Percentiles rank a stretch among this genome's conserved stretches.
Conservation (phyloP, 23 red algal species). For the Gracilaria domingensis region DNA sequence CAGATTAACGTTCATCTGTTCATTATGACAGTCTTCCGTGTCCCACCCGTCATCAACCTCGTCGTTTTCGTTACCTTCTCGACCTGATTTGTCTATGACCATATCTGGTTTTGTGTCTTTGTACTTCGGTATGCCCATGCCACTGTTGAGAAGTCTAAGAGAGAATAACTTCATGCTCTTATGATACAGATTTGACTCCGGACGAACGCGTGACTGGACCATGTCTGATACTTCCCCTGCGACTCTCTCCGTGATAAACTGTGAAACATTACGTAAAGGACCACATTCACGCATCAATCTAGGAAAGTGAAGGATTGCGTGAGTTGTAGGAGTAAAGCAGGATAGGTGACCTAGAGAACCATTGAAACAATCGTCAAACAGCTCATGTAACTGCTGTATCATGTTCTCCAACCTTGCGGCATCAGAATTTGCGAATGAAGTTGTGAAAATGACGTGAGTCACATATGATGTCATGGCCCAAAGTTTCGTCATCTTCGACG, state of each 20-base stretch:
- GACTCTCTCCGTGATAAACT: not conserved
- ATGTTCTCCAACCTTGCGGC: too few species aligned
- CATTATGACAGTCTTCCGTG: not conserved
- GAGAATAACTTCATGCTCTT: not conserved
- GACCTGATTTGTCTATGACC: too few species aligned
- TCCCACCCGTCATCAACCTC: not conserved
- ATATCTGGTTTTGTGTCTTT: too few species aligned
- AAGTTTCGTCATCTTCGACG: not conserved
- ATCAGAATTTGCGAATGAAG: too few species aligned
- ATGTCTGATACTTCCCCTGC: not conserved
- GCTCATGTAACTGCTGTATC: not conserved
- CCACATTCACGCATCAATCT: not conserved
- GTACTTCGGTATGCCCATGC: not conserved
- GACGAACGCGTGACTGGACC: not conserved
- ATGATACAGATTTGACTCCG: not conserved
- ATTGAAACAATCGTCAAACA: not conserved
- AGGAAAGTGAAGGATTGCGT: not conserved
- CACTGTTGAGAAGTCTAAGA: not conserved
- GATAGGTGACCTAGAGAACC: not conserved
- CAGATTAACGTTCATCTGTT: not conserved
- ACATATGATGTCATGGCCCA: not conserved
- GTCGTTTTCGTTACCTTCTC: too few species aligned
- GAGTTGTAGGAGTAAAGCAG: conserved; percentile 19
- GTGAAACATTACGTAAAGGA: not conserved
- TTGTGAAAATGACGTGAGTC: not conserved